Base-by-base conservation (phyloP, 1,139 yeast genomes). In the Pichia sp. region DNA sequence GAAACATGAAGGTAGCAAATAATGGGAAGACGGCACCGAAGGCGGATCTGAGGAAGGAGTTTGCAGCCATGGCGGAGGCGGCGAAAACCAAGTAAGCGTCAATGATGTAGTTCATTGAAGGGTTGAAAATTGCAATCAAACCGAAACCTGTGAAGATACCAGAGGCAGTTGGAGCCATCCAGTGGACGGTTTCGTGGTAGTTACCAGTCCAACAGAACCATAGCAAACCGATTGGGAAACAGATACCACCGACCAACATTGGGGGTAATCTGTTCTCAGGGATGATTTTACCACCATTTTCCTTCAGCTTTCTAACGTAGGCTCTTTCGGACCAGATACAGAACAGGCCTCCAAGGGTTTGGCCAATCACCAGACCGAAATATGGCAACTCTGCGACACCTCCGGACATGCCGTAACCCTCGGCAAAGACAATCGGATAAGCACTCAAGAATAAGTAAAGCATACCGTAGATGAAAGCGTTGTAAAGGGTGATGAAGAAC, bases 191-290 rank as follows among this genome's bases (percentile, higher is more conserved):
- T 23, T 83, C 71, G 45, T 78, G 84, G 69, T 81, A 90, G 63
- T 81, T 78, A 64, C 96, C 96, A 2, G 90, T 75, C 96, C 96
- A 89, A 52, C 89, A 82, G 66, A 89, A 76, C 95, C 95, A 88
- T 64, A 90, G 77, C 57, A 90, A 75, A 52, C 96, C 96, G 59
- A 81, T 75, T 40, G 95, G 85, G 74, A 89, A 88, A 13, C 78
- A 68, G 56, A 87, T 61, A 36, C 84, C 82, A 34, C 95, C 92
- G 50, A 78, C 67, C 72, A 87, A 79, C 85, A 87, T 82, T 23
- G 92, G 84, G 8, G 84, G 82, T 59, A 90, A 73, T 71, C 96
- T 82, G 45, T 82, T 86, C 69, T 90, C 97, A 1, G 97, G 95
- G 10, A 84, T 77, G 15, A 86, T 84, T 59, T 76, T 78, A 50